Evolutionary conservation across 768 basidiomycete genomes (phyloP), one percentile per base, ranked within the genome.

Genomic region (Kwoniella mangroviensis): DNA sequence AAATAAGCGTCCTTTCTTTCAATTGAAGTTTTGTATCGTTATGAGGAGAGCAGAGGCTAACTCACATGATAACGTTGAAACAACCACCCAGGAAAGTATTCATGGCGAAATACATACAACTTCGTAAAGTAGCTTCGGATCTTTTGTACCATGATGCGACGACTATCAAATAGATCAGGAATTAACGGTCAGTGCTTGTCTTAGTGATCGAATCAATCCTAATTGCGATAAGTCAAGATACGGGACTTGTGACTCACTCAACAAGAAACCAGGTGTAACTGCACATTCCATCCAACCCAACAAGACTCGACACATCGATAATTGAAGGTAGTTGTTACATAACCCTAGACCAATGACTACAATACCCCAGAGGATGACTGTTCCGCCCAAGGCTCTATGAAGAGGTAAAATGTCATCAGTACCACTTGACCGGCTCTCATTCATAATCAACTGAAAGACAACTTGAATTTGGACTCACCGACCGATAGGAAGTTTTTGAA

Each of bases 61-160:
- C 65, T 57, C 53, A 71, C 70, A 71, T 68, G 66, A 71, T 71
- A 22, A 72, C 63, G 53, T 67, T 66, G 56, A 69, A 72, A 51
- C 69, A 42, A 28, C 61, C 62, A 24, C 55, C 55, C 60, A 71
- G 58, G 63, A 67, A 70, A 19, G 60, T 67, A 64, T 64, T 70
- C 65, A 68, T 67, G 24, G 66, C 53, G 54, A 65, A 59, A 57
- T 49, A 53, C 49, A 68, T 40, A 42, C 53, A 49, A 62, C 61
- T 56, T 74, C 70, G 67, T 28, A 74, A 21, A 62, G 42, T 61
- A 15, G 61, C 26, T 51, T 72, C 71, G 2, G 24, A 41, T n/a
- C 71, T 62, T 49, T 64, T 68, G 56, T 72, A 72, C 71, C 71
- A 72, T 6, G 67, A 68, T 3, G 63, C 63, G 55, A 64, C 55